These are phyloP conservation scores for Ascochyta rabiei DNA, from an alignment of 2,329 filamentous ascomycete genomes.

Conservation along the genomic window DNA sequence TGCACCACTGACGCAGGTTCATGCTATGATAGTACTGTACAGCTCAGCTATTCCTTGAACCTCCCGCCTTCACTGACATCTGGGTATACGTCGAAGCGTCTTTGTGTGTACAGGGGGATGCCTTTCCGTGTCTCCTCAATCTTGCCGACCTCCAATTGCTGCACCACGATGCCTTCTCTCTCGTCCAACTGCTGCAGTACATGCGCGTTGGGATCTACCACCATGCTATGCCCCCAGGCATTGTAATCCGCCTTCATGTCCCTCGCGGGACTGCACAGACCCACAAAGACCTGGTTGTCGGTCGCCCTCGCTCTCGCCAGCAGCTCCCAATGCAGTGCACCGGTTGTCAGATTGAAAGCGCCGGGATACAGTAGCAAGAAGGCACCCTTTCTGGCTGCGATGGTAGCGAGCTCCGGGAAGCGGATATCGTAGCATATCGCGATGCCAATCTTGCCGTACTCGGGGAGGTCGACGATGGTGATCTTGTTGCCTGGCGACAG, in stretches of 20 bases:
- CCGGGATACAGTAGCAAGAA: constrained; percentile 92
- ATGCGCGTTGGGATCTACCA: constrained; percentile 85
- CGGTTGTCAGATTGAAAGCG: constrained; percentile 96
- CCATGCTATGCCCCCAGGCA: constrained; percentile 89
- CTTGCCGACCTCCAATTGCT: constrained; percentile 53
- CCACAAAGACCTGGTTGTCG: constrained; percentile 95
- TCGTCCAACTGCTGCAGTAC: constrained; percentile 82
- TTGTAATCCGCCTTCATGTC: constrained; percentile 79
- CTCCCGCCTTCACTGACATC: constrained; percentile 74
- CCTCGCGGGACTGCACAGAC: constrained; percentile 86
- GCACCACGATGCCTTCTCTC: constrained; percentile 75
- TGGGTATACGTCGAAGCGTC: constrained; percentile 93
- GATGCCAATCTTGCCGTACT: constrained; percentile 84
- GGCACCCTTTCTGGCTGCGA: constrained; percentile 83
- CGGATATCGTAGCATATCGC: constrained; percentile 98
- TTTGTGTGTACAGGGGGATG: constrained; percentile 83
- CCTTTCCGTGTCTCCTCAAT: constrained; percentile 61
- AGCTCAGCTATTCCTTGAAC: constrained; percentile 43
- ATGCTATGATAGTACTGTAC: neutral
- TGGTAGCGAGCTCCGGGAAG: constrained; percentile 90
- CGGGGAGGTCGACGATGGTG: constrained; percentile 83
- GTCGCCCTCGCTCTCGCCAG: constrained; percentile 81
- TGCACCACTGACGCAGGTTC: neutral
- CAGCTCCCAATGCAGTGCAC: constrained; percentile 88
- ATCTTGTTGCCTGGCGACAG: constrained; percentile 83